Evolutionary conservation across 2,329 filamentous ascomycete species (phyloP), one percentile per base, ranked within the genome.

Genomic region (Lasiodiplodia sp.): DNA sequence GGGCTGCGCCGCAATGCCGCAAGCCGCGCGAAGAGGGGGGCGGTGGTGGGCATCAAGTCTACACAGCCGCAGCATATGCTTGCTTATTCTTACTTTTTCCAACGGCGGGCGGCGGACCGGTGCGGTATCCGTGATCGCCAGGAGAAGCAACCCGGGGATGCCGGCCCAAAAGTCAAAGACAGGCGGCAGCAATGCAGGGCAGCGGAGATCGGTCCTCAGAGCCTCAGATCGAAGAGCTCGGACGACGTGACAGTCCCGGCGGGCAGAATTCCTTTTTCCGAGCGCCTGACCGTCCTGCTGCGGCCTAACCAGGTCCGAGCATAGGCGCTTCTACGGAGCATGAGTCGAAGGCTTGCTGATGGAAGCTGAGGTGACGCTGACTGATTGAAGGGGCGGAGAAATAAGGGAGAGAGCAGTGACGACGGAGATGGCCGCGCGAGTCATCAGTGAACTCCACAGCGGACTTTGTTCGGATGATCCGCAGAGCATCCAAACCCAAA

Each of bases 121-220:
- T 47, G n/a, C 44, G 44, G 44, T 11, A 47, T 47, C n/a, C 44
- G 44, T 18, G 44, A 47, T 47, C 44, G 44, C 44, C 44, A 47
- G 44, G 44, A 47, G 44, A 47, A 34, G 31, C 16, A 47, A 21
- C 7, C 44, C 44, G 44, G 44, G 44, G 74, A 77, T 47, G 44
- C 44, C 18, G 44, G 44, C 44, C 23, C 51, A 18, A 23, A 40
- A 47, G 38, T 47, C 34, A 60, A 47, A 28, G 25, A 31, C 2
- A 60, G 38, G 8, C 7, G 25, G 57, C 23, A 47, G 18, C 44
- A 47, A 47, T 60, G 57, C 57, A 60, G 57, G 57, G 57, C 38
- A 47, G 11, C 38, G 38, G 23, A 47, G 38, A 47, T 60, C 57
- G 57, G 38, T 12, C 11, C n/a, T 28, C n/a, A 44, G 57, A 60